Evolutionary conservation across 345 rosid genomes (phyloP).

Genomic region (Rhizophora mangle): DNA sequence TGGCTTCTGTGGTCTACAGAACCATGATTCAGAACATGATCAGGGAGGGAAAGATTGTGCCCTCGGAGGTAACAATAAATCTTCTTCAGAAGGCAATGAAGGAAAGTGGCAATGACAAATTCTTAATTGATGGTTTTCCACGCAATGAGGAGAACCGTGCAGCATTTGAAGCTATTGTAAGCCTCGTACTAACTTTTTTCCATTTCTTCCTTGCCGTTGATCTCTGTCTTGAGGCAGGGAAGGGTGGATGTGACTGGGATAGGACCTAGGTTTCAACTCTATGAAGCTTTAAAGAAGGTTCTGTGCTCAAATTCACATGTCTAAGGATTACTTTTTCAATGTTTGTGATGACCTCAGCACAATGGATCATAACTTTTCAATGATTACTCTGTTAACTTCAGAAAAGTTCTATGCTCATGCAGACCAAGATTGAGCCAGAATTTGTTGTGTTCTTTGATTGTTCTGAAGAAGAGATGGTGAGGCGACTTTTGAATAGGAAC

Average conservation of each 20-base stretch:
- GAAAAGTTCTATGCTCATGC: not conserved
- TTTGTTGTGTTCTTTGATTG: conserved; percentile 21
- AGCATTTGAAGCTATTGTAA: conserved; percentile 20
- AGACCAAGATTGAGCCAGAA: conserved; percentile 18
- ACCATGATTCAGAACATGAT: conserved; percentile 61
- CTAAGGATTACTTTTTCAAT: no score
- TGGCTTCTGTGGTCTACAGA: conserved; percentile 20
- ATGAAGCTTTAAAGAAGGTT: not conserved
- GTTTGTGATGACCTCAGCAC: not conserved
- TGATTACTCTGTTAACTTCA: not conserved
- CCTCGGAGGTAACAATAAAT: conserved; percentile 33
- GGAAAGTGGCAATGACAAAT: conserved; percentile 19
- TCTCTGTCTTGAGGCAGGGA: not conserved
- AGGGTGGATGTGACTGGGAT: not conserved
- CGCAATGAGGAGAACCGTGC: conserved; percentile 20
- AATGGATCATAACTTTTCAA: not conserved
- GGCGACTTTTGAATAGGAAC: conserved; percentile 15
- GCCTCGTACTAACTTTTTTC: not conserved
- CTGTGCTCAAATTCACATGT: no score
- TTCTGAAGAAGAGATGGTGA: conserved; percentile 15
- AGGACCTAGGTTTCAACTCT: not conserved
- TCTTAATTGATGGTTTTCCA: not conserved
- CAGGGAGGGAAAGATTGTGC: conserved; percentile 58
- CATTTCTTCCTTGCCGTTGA: not conserved
- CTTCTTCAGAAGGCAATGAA: conserved; percentile 32